A percentile compares a stretch with the other conserved stretches of the same genome.
Conservation (phyloP, 495 filamentous ascomycete genomes). For the Penicillium fimorum region DNA sequence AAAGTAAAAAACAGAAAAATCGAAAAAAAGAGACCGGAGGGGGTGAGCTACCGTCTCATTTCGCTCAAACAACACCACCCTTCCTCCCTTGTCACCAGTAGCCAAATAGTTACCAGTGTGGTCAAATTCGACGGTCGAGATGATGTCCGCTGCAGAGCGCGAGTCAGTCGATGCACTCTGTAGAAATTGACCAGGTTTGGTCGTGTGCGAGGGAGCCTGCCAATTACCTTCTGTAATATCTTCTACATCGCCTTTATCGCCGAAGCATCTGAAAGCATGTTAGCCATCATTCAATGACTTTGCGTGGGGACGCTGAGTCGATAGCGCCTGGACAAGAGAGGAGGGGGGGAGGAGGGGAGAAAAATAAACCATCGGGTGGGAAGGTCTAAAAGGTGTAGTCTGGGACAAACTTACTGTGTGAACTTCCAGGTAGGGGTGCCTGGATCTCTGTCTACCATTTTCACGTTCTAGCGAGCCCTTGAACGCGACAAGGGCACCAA, state of each 20-base stretch:
- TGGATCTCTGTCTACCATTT: conserved; percentile 96
- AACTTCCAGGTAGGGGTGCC: conserved; percentile 98
- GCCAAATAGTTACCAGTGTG: conserved; percentile 98
- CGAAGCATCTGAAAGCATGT: conserved; percentile 77
- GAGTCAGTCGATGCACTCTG: conserved; percentile 16
- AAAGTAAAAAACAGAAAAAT: conserved; percentile 15
- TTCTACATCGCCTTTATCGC: conserved; percentile 98
- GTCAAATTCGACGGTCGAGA: conserved; percentile 98
- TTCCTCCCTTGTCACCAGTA: conserved; percentile 95
- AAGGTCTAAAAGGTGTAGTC: background rate
- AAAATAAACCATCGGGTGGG: background rate
- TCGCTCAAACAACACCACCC: conserved; percentile 94
- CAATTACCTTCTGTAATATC: conserved; percentile 95
- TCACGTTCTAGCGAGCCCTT: conserved; percentile 49
- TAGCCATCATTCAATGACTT: conserved; percentile 5
- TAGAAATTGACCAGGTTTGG: conserved; percentile 12
- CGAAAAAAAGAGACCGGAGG: conserved; percentile 4
- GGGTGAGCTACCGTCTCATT: conserved; percentile 79
- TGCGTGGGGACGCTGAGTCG: background rate
- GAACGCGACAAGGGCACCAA: conserved; percentile 17
- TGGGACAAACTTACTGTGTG: conserved; percentile 79
- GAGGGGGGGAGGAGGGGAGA: too few species aligned
- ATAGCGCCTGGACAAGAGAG: background rate
- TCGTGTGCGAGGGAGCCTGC: conserved; percentile 6
- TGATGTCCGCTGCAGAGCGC: conserved; percentile 78